A percentile compares a stretch with the other conserved stretches of the same genome.
Evolutionary conservation across 1,284 basidiomycete species (phyloP).

Genomic region (Mycena sp.): DNA sequence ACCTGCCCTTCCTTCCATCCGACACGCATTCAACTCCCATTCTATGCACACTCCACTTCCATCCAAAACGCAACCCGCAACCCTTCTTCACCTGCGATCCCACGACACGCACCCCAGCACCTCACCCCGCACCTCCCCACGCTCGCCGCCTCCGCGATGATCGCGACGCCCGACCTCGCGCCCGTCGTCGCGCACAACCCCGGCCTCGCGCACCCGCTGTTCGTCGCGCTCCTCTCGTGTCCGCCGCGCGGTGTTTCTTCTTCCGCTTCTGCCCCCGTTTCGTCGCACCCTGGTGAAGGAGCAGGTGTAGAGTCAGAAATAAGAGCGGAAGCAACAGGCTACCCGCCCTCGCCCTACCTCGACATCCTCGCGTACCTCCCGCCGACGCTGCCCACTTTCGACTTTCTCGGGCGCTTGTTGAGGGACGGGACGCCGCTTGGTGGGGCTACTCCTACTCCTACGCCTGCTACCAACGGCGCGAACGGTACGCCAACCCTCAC

Average conservation of each 20-base stretch:
- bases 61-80: too few species aligned
- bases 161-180: conserved; percentile 72
- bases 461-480: too few species aligned
- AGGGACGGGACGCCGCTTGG: conserved; percentile 61
- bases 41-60: not conserved
- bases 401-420: conserved; percentile 47
- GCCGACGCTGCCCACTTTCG: conserved; percentile 76
- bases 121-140: conserved; percentile 59
- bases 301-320: not conserved
- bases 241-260: not conserved
- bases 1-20: too few species aligned
- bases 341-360: conserved; percentile 29
- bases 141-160: conserved; percentile 58
- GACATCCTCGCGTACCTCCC: conserved; percentile 55
- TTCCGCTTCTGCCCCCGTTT: conserved; percentile 41
- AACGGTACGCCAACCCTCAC: too few species aligned
- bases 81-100: too few species aligned
- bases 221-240: conserved; percentile 43
- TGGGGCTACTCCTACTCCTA: not conserved
- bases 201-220: conserved; percentile 68
- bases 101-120: conserved; percentile 43
- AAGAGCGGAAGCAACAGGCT: not conserved
- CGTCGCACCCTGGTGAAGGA: too few species aligned
- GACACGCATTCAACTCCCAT: too few species aligned
- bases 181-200: conserved; percentile 74